Percentiles rank a stretch among this genome's conserved stretches.
These are phyloP conservation scores for Asterella californica DNA, from an alignment of 225 moss, liverwort and hornwort species.

Conservation along the genomic window DNA sequence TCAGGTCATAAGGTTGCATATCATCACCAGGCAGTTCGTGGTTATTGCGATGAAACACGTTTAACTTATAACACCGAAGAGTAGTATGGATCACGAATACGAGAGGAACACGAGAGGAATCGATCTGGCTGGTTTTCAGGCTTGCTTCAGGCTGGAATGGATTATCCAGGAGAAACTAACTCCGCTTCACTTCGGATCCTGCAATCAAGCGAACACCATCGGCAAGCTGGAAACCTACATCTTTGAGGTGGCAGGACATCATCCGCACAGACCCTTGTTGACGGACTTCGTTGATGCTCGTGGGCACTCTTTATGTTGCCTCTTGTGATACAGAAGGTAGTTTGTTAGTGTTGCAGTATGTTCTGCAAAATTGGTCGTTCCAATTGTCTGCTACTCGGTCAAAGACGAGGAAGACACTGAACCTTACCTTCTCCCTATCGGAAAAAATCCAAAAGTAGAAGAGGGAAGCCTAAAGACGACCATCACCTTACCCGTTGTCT, in stretches of 20 bases:
- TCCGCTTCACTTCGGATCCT: not conserved
- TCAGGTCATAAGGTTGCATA: conserved; percentile 2
- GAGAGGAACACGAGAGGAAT: conserved; percentile 23
- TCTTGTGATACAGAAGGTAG: not conserved
- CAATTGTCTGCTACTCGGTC: not conserved
- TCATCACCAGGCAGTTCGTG: conserved; percentile 11
- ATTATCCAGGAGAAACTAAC: not conserved
- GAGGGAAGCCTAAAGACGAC: not conserved
- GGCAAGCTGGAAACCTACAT: not conserved
- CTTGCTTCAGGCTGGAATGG: not conserved
- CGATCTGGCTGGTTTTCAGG: conserved; percentile 1
- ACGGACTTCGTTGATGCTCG: not conserved
- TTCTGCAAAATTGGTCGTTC: not conserved
- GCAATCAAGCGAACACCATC: not conserved
- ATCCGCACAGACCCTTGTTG: not conserved
- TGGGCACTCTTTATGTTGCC: not conserved
- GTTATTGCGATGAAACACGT: conserved; percentile 25
- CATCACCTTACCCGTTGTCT: conserved; percentile 22
- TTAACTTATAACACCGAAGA: not conserved
- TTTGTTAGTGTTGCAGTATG: no score
- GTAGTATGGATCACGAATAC: not conserved
- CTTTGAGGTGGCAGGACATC: not conserved
- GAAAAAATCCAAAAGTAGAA: not conserved
- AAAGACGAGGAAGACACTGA: not conserved
- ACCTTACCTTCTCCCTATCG: not conserved